phyloP scores from a whole-genome alignment of 2,329 filamentous ascomycete genomes.

The Phyllosticta citrichinensis region DNA sequence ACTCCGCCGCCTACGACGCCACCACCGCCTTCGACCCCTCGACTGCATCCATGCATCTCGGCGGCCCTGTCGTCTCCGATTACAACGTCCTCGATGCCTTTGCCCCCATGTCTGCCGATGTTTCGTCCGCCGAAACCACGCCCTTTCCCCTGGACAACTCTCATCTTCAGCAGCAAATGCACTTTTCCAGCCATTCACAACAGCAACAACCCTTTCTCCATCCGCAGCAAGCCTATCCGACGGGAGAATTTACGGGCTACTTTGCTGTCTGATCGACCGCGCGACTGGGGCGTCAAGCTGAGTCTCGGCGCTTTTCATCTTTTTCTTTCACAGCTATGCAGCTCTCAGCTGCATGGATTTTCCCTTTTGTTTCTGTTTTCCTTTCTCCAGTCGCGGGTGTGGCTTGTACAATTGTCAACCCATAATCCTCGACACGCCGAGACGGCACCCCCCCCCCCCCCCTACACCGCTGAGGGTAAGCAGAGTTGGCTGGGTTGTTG shows the following conservation, averaged over 20 bases:
- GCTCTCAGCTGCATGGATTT: not conserved
- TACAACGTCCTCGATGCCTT: constrained; percentile 7
- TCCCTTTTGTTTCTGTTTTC: not conserved
- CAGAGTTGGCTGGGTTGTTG: not conserved
- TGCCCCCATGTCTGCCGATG: constrained; percentile 4
- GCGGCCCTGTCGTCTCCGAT: not conserved
- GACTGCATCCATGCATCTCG: not conserved
- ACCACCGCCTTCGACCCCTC: constrained; percentile 3
- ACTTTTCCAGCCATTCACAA: not conserved
- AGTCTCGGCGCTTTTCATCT: not conserved
- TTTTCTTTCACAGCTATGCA: not conserved
- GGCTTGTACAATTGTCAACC: not conserved
- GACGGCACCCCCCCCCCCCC: not conserved
- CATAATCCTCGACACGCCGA: not conserved
- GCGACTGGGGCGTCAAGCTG: not conserved
- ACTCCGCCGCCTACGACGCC: not conserved
- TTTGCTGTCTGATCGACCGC: not conserved
- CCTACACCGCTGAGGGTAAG: not conserved
- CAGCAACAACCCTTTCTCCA: constrained; percentile 1
- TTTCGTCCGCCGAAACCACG: not conserved
- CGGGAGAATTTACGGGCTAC: constrained; percentile 5
- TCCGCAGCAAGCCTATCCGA: constrained; percentile 5
- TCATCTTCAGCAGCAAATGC: constrained; percentile 1
- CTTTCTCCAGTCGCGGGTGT: not conserved
- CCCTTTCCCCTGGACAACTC: constrained; percentile 4